phyloP scores from a whole-genome alignment of 495 filamentous ascomycete genomes.

The Choiromyces venosus region DNA sequence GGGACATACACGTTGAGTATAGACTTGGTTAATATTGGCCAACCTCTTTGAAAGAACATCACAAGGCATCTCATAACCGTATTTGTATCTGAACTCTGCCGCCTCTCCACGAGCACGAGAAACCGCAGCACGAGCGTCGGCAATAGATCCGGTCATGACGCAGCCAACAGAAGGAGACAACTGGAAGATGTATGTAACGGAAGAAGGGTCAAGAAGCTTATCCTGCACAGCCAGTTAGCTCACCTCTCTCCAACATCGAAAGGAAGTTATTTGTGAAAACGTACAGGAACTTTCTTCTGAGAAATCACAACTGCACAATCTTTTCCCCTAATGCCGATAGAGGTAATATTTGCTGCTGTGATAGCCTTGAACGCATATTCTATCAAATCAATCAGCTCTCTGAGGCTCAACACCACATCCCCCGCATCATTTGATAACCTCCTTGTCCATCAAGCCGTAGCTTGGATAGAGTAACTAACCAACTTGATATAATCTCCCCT shows the following conservation, averaged over 20 bases:
- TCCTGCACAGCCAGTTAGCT: conserved; percentile 55
- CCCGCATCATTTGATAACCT: not conserved
- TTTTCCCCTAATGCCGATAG: conserved; percentile 91
- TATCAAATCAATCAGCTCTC: conserved; percentile 44
- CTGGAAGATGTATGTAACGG: conserved; percentile 94
- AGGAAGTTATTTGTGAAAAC: conserved; percentile 43
- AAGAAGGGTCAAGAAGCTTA: conserved; percentile 95
- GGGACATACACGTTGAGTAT: conserved; percentile 70
- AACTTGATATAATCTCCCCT: conserved; percentile 97
- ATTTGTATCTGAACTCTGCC: conserved; percentile 97
- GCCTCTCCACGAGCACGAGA: conserved; percentile 90
- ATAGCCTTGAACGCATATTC: conserved; percentile 99
- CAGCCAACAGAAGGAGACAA: conserved; percentile 94
- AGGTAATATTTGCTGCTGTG: conserved; percentile 97
- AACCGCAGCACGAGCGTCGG: conserved; percentile 87
- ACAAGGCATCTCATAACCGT: conserved; percentile 98
- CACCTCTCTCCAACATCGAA: conserved; percentile 4
- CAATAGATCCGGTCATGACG: conserved; percentile 98
- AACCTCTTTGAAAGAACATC: conserved; percentile 92
- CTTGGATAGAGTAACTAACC: conserved; percentile 58
- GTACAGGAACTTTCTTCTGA: conserved; percentile 98
- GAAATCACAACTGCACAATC: conserved; percentile 94
- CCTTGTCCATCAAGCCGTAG: not conserved
- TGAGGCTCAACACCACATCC: conserved; percentile 8
- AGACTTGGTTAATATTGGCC: conserved; percentile 98